Evolutionary conservation across 768 basidiomycete genomes (phyloP).

Genomic region (Naganishia antarctica): DNA sequence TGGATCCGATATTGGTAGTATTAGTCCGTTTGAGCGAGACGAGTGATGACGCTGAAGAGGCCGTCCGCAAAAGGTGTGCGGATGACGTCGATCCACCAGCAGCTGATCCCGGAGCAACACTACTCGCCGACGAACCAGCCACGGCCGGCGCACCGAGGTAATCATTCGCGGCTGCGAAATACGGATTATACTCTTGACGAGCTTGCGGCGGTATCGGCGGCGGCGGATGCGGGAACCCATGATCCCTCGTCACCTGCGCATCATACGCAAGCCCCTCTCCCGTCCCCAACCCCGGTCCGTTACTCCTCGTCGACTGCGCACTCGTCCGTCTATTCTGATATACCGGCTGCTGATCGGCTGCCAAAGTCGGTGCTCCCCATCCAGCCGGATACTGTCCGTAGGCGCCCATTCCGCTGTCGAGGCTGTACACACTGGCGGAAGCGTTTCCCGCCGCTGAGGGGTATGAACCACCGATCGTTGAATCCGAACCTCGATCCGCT

Average conservation of each 20-base stretch:
- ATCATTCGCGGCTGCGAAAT: constrained; percentile 47
- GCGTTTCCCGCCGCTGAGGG: not conserved
- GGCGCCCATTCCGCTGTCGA: constrained; percentile 47
- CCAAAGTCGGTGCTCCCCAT: constrained; percentile 5
- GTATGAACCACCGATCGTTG: too few species aligned
- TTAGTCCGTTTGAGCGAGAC: constrained; percentile 37
- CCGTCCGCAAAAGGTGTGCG: constrained; percentile 30
- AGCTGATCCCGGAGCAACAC: too few species aligned
- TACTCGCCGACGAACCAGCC: constrained; percentile 5
- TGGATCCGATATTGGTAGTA: constrained; percentile 47
- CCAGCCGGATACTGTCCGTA: constrained; percentile 32
- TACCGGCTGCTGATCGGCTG: constrained; percentile 12
- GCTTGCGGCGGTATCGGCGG: constrained; percentile 22
- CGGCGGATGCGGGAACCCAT: constrained; percentile 4
- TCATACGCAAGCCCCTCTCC: too few species aligned
- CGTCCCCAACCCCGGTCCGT: constrained; percentile 25
- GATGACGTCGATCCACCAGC: constrained; percentile 26
- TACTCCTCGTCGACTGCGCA: not conserved
- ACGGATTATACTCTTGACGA: constrained; percentile 46
- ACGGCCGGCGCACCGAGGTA: constrained; percentile 44
- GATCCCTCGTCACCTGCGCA: constrained; percentile 26
- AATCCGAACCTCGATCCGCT: too few species aligned
- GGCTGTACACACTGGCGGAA: constrained; percentile 36
- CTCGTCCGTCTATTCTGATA: constrained; percentile 3
- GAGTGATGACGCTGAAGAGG: constrained; percentile 40